Evolutionary conservation across 306 rosid genomes (phyloP), one percentile per base, ranked within the genome.

Genomic region (Geum urbanum): DNA sequence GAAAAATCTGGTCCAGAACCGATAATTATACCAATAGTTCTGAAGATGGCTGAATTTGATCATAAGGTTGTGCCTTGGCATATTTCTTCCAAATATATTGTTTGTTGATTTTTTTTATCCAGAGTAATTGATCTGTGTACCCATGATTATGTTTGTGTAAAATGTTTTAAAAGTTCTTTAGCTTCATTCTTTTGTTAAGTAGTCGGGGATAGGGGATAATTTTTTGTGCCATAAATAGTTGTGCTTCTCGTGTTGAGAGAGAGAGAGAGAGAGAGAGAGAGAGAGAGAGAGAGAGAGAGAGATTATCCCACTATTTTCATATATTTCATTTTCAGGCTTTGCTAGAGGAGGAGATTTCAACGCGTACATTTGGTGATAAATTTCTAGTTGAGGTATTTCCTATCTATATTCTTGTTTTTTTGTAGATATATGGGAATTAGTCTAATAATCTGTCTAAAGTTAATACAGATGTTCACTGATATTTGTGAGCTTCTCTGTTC

Each of bases 31-130:
- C 97, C 99, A 58, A 69, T 91, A 75, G 97, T 91, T 81, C 79
- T 91, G 80, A 91, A 91, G 77, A 91, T 94, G 99, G 88, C 96
- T 71, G 97, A 91, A 77, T 94, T 91, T 84, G 97, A 94, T 82
- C 99, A 94, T 72, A 87, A 88, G 99, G 99, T 94, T 79, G 41
- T 10, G 16, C 19, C 60, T 55, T 22, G 24, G 50, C 37, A 52
- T 72, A 8, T 76, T 13, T 24, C 56, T 10, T 72, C 48, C n/a
- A 50, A 55, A 27, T 47, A 4, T 55, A 24, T 58, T 64, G 6
- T 20, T 8, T 59, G 49, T 8, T 13, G n/a, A 48, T 57, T 69
- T 63, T 43, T 66, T 50, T 76, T 66, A 74, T 58, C 55, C 51
- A 15, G 10, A 13, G 13, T 46, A 11, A 60, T 39, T 10, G 2